Evolutionary conservation across 2,329 filamentous ascomycete species (phyloP), one percentile per base, ranked within the genome.

Genomic region (Beauveria bassiana): DNA sequence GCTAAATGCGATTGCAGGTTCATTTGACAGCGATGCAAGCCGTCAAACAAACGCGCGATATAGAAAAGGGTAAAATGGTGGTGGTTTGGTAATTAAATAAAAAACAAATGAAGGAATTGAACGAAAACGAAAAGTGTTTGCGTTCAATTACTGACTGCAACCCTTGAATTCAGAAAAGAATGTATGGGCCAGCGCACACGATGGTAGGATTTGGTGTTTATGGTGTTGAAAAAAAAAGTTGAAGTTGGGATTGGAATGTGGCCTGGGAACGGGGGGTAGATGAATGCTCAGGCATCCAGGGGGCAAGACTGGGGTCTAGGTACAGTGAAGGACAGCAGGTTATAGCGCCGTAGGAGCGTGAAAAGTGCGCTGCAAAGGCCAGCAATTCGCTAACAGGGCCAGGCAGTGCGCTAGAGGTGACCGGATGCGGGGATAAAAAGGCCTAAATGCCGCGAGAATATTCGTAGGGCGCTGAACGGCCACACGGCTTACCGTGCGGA

Each of bases 1-100:
- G 56, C 47, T 57, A 50, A 26, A 58, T 43, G 61, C 78, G 78
- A 79, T 80, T 93, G 91, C 93, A 97, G 91, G 91, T 95, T 96
- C 93, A 96, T 96, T 91, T 93, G 91, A 96, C 91, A 93, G 91
- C 88, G 74, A 67, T 68, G 65, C 45, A 73, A 78, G 87, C 87
- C 90, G 90, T 82, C 91, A 95, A 96, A 88, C 81, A 91, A 96
- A 87, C 91, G 91, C 91, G 91, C 91, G 76, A 75, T 70, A 67
- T 69, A 69, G 66, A 54, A 59, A 55, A 47, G 16, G 47, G 66
- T 68, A 66, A 65, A 65, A 65, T 43, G 28, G 51, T 50, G 47
- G 64, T 63, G 57, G 63, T 69, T 53, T 61, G 50, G 54, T 22
- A 60, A 55, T 62, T 65, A 62, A 65, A 20, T 51, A 34, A 54